Conservation (phyloP, 2,329 filamentous ascomycete species). For the Herpotrichia juniperi region DNA sequence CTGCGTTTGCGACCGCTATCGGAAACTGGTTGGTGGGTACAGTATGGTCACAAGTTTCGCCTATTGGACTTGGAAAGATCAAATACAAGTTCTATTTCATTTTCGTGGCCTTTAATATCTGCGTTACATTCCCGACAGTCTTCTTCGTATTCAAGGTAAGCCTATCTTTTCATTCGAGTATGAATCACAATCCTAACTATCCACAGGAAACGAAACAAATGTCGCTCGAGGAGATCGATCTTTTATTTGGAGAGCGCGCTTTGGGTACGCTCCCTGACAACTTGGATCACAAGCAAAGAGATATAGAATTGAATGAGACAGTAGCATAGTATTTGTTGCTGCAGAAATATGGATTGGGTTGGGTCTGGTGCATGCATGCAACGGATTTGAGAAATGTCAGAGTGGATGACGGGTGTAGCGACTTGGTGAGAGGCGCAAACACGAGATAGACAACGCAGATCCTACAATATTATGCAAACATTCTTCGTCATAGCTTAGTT, state of each 20-base stretch:
- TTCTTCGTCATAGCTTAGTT: no score
- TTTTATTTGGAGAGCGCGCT: constrained; percentile 61
- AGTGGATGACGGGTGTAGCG: no score
- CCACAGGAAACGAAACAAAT: constrained; percentile 48
- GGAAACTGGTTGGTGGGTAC: constrained; percentile 67
- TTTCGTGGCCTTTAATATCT: constrained; percentile 59
- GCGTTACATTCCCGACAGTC: constrained; percentile 54
- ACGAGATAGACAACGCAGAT: no score
- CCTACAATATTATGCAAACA: no score
- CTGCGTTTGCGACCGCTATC: constrained; percentile 63
- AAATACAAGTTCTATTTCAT: constrained; percentile 64
- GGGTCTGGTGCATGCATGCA: no score
- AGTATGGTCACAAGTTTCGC: constrained; percentile 64
- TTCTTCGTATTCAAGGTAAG: constrained; percentile 56
- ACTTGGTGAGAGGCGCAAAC: no score
- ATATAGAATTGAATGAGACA: constrained; percentile 4
- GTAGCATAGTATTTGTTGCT: no score
- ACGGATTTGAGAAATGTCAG: no score
- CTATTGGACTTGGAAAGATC: constrained; percentile 56
- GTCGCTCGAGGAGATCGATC: constrained; percentile 63
- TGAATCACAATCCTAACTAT: neutral
- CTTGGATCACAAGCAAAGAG: constrained; percentile 32
- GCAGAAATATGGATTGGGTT: no score
- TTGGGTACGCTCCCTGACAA: constrained; percentile 55
- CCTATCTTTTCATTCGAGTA: neutral